These are phyloP conservation scores for Annulohypoxylon truncatum DNA, from an alignment of 2,329 filamentous ascomycete species.

Conservation along the genomic window DNA sequence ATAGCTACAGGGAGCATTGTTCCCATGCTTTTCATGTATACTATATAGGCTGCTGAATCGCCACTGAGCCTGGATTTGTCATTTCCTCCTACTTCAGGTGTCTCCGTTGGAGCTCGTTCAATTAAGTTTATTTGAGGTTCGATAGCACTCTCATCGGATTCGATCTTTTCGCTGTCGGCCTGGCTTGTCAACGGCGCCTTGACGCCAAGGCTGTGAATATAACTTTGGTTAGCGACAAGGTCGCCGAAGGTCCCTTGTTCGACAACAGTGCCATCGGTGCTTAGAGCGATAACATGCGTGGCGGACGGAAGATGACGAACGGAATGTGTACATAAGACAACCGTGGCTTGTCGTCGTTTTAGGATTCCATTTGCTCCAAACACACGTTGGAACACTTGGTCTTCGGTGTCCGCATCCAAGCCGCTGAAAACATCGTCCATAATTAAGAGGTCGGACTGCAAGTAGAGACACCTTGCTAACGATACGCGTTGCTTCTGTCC, in stretches of 20 bases:
- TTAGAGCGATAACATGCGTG: constrained; percentile 61
- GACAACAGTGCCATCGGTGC: constrained; percentile 53
- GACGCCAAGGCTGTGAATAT: constrained; percentile 42
- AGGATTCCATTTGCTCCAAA: constrained; percentile 48
- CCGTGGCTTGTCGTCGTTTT: constrained; percentile 39
- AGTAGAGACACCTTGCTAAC: constrained; percentile 51
- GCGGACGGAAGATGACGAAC: constrained; percentile 55
- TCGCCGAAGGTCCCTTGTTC: constrained; percentile 58
- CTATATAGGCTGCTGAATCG: constrained; percentile 41
- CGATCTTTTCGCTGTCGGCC: constrained; percentile 3
- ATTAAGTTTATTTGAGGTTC: neutral
- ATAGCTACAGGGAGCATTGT: constrained; percentile 10
- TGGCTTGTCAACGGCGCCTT: constrained; percentile 31
- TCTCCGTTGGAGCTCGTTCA: constrained; percentile 1
- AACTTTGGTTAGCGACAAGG: constrained; percentile 48
- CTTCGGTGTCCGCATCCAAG: constrained; percentile 51
- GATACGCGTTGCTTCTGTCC: constrained; percentile 59
- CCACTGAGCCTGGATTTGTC: constrained; percentile 36
- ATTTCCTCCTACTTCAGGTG: neutral
- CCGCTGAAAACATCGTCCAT: constrained; percentile 54
- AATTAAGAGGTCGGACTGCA: constrained; percentile 47
- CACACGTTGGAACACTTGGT: constrained; percentile 48
- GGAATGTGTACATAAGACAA: constrained; percentile 55
- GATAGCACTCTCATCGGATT: neutral
- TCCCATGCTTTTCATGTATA: constrained; percentile 45